Evolutionary conservation across 2,329 filamentous ascomycete species (phyloP), one percentile per base, ranked within the genome.

Genomic region (Aspergillus uvarum): DNA sequence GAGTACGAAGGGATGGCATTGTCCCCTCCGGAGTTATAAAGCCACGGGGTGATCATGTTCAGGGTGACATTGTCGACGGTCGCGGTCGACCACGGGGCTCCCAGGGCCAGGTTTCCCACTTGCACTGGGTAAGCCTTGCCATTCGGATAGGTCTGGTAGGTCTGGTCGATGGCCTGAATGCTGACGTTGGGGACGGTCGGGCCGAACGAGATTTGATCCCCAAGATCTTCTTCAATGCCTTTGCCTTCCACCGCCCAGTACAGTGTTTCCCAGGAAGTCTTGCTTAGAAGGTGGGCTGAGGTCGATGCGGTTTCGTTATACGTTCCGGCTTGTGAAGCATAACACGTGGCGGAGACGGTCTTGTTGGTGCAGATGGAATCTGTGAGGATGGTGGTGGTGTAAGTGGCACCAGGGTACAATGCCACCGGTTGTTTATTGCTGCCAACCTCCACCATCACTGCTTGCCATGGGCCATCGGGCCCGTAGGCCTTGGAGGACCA

Each of bases 1-100:
- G 76, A 79, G 59, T 76, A 79, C 1, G 77, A 79, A 2, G 73
- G 69, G 19, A 68, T 76, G 4, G 11, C 5, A 12, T 21, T 19
- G 14, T 55, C 52, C 12, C 65, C 70, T 38, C 55, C 56, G 2
- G 44, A 56, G 19, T 59, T 60, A 22, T 59, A 63, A 5, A 63
- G 56, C 59, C 51, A 66, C 24, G 59, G 56, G n/a, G 56, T 61
- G 42, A 62, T 54, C 54, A 60, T 57, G 57, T 61, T 65, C 31
- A 66, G 56, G 4, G 24, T 57, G 11, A 51, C 42, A 8, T 48
- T 51, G 4, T 47, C 52, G 5, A 61, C 55, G 6, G 54, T 50
- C 5, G 29, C 21, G n/a, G 63, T 22, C 26, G 35, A 59, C 5
- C 59, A 48, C 8, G 63, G 61, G 1, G 35, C 63, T 2, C 68